Conservation (phyloP, 345 rosid species). For the Adansonia digitata region DNA sequence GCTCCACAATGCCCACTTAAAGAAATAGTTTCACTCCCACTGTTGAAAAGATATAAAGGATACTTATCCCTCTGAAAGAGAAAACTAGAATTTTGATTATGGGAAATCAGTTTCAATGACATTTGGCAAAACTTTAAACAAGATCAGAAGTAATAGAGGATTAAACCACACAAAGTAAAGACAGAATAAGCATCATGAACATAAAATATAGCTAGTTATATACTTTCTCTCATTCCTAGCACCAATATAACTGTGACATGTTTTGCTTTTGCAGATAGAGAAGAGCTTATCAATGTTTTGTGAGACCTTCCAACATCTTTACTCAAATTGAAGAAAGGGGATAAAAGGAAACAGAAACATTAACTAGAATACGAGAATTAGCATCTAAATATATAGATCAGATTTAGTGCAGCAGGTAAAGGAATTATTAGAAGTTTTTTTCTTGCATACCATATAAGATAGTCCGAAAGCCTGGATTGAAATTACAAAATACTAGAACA, state of each 20-base stretch:
- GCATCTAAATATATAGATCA: background rate
- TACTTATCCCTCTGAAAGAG: background rate
- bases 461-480: background rate
- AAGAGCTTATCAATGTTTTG: background rate
- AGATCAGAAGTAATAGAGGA: background rate
- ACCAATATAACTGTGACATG: background rate
- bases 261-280: background rate
- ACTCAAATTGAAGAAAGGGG: background rate
- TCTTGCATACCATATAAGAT: background rate
- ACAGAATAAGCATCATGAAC: background rate
- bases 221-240: background rate
- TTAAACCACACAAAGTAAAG: background rate
- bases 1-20: background rate
- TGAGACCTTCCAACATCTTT: background rate
- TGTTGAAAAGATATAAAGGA: background rate
- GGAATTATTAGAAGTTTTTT: background rate
- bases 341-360: background rate
- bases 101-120: background rate
- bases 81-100: background rate
- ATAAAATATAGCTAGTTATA: background rate
- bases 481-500: background rate
- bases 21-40: background rate
- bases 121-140: background rate
- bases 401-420: background rate
- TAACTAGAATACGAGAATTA: background rate